phyloP scores from a whole-genome alignment of 2,329 filamentous ascomycete species.

The Verticillium zaregamsianum region DNA sequence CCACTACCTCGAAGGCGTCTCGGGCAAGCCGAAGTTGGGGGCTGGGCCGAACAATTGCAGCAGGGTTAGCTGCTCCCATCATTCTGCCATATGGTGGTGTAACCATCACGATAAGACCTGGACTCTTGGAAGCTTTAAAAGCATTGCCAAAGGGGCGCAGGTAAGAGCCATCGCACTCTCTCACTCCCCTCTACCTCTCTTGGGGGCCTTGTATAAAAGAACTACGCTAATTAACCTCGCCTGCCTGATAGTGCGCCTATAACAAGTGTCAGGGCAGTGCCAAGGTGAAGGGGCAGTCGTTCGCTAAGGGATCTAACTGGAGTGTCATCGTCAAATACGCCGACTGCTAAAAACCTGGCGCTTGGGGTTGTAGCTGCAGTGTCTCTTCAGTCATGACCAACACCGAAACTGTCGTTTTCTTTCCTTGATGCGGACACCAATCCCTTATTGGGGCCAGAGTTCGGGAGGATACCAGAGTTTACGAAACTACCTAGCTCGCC shows the following conservation, averaged over 20 bases:
- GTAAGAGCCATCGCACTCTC: background rate
- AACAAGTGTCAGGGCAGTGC: background rate
- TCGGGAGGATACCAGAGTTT: background rate
- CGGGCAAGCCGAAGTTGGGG: slow-evolving; percentile 8
- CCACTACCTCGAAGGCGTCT: slow-evolving; percentile 9
- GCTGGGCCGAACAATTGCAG: slow-evolving; percentile 13
- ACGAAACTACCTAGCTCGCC: background rate
- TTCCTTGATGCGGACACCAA: no score
- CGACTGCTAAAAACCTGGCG: background rate
- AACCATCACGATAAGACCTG: slow-evolving; percentile 13
- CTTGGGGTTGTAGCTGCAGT: background rate
- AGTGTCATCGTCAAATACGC: background rate
- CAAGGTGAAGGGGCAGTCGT: background rate
- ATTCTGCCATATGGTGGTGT: slow-evolving; percentile 18
- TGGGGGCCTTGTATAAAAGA: background rate
- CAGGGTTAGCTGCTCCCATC: slow-evolving; percentile 15
- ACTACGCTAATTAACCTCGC: background rate
- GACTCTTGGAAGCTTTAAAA: slow-evolving; percentile 1
- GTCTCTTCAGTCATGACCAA: background rate
- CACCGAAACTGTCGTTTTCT: background rate
- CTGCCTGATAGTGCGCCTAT: background rate
- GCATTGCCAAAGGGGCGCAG: slow-evolving; percentile 7
- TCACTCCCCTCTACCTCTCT: background rate
- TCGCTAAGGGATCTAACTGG: background rate
- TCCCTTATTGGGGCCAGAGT: no score